These are phyloP conservation scores for Candida dendrica DNA, from an alignment of 805 yeast species.

Conservation along the genomic window DNA sequence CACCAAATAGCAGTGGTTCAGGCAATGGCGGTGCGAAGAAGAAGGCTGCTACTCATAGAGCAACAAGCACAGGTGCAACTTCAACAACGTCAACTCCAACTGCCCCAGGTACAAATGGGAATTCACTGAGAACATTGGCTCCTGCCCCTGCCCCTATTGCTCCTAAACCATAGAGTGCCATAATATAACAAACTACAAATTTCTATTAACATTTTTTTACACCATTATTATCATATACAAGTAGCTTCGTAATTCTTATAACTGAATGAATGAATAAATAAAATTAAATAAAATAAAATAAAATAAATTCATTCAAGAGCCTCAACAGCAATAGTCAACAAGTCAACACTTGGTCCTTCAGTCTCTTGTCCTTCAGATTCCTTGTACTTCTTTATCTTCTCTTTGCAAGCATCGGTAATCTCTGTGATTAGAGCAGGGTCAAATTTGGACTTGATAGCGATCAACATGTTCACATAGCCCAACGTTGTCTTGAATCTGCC, in stretches of 20 bases:
- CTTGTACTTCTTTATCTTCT: conserved; percentile 5
- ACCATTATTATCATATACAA: neutral
- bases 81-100: neutral
- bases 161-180: neutral
- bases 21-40: conserved; percentile 1
- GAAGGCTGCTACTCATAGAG: neutral
- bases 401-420: conserved; percentile 23
- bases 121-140: neutral
- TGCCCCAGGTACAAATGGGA: neutral
- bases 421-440: conserved; percentile 21
- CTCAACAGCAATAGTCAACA: conserved; percentile 20
- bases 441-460: conserved; percentile 26
- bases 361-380: neutral
- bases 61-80: neutral
- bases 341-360: conserved; percentile 9
- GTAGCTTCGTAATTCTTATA: too few relatives aligned
- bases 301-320: conserved; percentile 6
- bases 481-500: conserved; percentile 37
- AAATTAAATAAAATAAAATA: too few relatives aligned
- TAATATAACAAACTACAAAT: neutral
- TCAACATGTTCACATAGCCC: conserved; percentile 50
- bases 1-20: conserved; percentile 2
- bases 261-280: too few relatives aligned
- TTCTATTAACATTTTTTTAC: neutral
- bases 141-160: neutral